Evolutionary conservation across 2,329 filamentous ascomycete species (phyloP).

Genomic region (Penicillium rolfsii): DNA sequence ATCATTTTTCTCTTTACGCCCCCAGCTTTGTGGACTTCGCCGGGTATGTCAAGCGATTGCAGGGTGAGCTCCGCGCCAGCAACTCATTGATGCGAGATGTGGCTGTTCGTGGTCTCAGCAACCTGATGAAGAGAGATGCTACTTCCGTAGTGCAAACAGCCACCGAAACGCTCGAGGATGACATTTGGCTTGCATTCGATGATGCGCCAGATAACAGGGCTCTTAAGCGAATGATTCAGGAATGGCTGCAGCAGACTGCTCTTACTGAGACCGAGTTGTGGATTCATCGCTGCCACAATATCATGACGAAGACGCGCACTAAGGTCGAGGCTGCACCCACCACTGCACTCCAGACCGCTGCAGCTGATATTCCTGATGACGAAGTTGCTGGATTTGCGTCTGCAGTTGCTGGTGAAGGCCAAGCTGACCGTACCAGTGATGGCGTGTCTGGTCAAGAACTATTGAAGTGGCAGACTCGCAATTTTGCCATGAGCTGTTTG

Average conservation of each 20-base stretch:
- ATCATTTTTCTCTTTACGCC: slow-evolving; percentile 90
- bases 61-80: slow-evolving; percentile 73
- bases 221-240: slow-evolving; percentile 83
- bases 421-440: slow-evolving; percentile 58
- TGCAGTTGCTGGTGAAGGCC: slow-evolving; percentile 64
- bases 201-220: slow-evolving; percentile 73
- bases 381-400: slow-evolving; percentile 94
- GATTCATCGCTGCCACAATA: slow-evolving; percentile 84
- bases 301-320: slow-evolving; percentile 82
- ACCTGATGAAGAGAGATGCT: slow-evolving; percentile 91
- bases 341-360: slow-evolving; percentile 48
- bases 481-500: slow-evolving; percentile 89
- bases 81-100: slow-evolving; percentile 73
- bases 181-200: slow-evolving; percentile 89
- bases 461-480: slow-evolving; percentile 91
- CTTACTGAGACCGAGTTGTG: slow-evolving; percentile 78
- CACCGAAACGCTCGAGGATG: slow-evolving; percentile 79
- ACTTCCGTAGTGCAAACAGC: slow-evolving; percentile 78
- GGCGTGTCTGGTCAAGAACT: slow-evolving; percentile 74
- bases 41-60: slow-evolving; percentile 80
- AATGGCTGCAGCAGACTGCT: slow-evolving; percentile 91
- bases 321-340: slow-evolving; percentile 55
- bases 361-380: slow-evolving; percentile 88
- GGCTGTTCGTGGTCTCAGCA: slow-evolving; percentile 86
- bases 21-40: slow-evolving; percentile 82